Base-by-base conservation (phyloP, 352 stramenopile genomes). In the Lagenidium sp. region DNA sequence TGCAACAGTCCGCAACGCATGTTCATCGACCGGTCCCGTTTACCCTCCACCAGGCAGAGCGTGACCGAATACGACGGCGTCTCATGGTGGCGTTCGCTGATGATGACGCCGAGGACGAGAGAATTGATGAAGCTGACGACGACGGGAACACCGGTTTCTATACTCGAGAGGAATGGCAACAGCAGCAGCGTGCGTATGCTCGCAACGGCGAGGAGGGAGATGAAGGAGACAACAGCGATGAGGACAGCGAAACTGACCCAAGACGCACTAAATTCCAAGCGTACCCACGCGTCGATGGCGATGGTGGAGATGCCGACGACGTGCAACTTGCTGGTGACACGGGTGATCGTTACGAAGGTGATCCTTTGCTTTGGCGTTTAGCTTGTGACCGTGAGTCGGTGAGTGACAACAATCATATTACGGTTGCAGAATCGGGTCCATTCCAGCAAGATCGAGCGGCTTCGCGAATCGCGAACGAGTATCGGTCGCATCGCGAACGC, bases 381-480 rank as follows among this genome's bases (percentile, higher is more conserved):
- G n/a, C n/a, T n/a, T n/a, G n/a, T n/a, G n/a, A n/a, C n/a, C n/a
- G n/a, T n/a, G n/a, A n/a, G n/a, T n/a, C n/a, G n/a, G n/a, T n/a
- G n/a, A n/a, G n/a, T n/a, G n/a, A n/a, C n/a, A n/a, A n/a, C n/a
- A n/a, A n/a, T n/a, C n/a, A n/a, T n/a, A n/a, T n/a, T n/a, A n/a
- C n/a, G n/a, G n/a, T n/a, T n/a, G n/a, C n/a, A n/a, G n/a, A n/a
- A n/a, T n/a, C n/a, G n/a, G n/a, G n/a, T n/a, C n/a, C n/a, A n/a
- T n/a, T n/a, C n/a, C n/a, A n/a, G n/a, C 18, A 54, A 24, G 46
- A 61, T 18, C 41, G 24, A 25, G 60, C 65, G 41, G 63, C 60
- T 6, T 47, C 50, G 6, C 21, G 60, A 4, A 75, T 79, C 16
- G 57, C 55, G 15, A 68, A 37, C 34, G 30, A 35, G 3, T 72